Base-by-base conservation (phyloP, 495 filamentous ascomycete species). In the Penicillium arizonense region DNA sequence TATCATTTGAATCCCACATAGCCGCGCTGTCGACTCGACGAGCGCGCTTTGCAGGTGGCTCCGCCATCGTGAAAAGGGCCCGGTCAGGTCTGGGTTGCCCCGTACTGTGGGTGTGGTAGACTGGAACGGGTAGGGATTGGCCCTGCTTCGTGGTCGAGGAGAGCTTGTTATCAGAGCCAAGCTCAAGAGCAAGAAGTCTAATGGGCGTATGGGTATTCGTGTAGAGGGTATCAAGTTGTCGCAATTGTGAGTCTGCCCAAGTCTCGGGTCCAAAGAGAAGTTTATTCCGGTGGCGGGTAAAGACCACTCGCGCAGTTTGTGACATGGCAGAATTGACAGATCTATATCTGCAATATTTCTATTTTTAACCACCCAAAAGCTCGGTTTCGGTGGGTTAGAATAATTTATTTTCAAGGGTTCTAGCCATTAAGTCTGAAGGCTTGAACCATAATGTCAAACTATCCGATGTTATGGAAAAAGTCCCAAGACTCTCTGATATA, bases 1-100 rank as follows among this genome's bases (percentile, higher is more conserved):
- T 55, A 16, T 77, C 76, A 45, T 73, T 70, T 37, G 67, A 70
- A 40, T 82, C 79, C 77, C 77, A 81, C 77, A 79, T 82, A 13
- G 72, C 58, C 6, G 76, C 67, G 61, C 76, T 82, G 46, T 82
- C 78, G 14, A 70, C 70, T 14, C 77, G 73, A 46, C 78, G 77
- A 30, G 78, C 66, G 35, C 81, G 80, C 57, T 84, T 83, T 35
- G 76, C 59, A 41, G 78, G 76, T 21, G 77, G 81, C 45, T 83
- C 81, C 12, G 75, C 63, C 79, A 82, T 82, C 42, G 54, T 69
- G 57, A 23, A 50, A 40, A 50, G 45, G 48, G 20, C 12, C 28
- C 32, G 20, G 38, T 50, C 28, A 41, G 23, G 38, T 34, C 38
- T 43, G 32, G 48, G 39, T 30, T 55, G 54, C 46, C 53, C 59